Evolutionary conservation across 768 basidiomycete species (phyloP), one percentile per base, ranked within the genome.

Genomic region (Sporobolomyces roseus): DNA sequence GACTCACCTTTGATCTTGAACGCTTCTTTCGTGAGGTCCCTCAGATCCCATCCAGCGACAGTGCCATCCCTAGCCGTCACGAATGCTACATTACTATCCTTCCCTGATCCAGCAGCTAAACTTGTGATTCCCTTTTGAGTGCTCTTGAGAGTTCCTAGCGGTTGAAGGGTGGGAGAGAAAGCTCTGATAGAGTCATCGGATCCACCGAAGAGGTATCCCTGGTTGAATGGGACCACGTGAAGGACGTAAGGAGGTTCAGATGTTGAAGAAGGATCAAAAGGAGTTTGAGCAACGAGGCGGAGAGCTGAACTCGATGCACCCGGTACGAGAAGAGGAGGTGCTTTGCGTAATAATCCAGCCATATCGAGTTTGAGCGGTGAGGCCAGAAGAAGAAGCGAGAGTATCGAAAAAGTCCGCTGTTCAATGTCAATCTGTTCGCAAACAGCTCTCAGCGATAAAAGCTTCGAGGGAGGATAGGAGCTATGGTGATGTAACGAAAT

Each of bases 171-270:
- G 17, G 66, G 66, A 2, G 63, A 61, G 60, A 72, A 75, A 3
- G 59, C 65, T 14, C 71, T 53, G 9, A 67, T 29, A 35, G 70
- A 69, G 65, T 75, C 73, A 50, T 73, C 72, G 17, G 75, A 74
- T 29, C 66, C 68, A 16, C 52, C 66, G 23, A 69, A 69, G 30
- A 72, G 66, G 66, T 72, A 75, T 50, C 63, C 70, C 4, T 23
- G 41, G 6, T 10, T 23, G 51, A 54, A 63, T 6, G 73, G 54
- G 25, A 74, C 65, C 6, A 65, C 50, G 55, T 75, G 73, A 19
- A 74, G 68, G 43, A 75, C 75, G 53, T 75, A 75, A 17, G 67
- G 70, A n/a, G 74, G 63, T 27, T 66, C 58, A n/a, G 61, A 21
- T 33, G 62, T n/a, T 23, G 27, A 33, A 17, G 51, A 19, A 0